Base-by-base conservation (phyloP, 2,329 filamentous ascomycete species). In the Tolypocladium paradoxum region DNA sequence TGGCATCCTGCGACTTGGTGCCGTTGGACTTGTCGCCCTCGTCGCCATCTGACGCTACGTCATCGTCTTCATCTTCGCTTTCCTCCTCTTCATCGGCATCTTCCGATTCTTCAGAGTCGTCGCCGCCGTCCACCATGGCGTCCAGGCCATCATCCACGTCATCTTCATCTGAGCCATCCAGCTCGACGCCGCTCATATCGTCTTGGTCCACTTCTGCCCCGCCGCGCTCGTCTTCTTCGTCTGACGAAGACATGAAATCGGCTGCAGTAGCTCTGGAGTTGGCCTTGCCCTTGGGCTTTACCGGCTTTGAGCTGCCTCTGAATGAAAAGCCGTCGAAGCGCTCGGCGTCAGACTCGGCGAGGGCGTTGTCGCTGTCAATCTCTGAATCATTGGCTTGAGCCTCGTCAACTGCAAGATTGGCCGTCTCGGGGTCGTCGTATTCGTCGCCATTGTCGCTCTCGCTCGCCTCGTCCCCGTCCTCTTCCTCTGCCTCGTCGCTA, bases 291-390 rank as follows among this genome's bases (percentile, higher is more conserved):
- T 65, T 63, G 47, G 67, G 59, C 18, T 63, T 64, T 51, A 68
- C 71, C 5, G 76, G 73, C 56, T 78, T 79, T 2, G 75, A 76
- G 66, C 80, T 84, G 24, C 80, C 81, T 34, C 78, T 71, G 58
- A 85, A 84, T 0, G 72, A 81, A 65, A 88, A 96, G 1, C 81
- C 82, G 58, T 87, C 83, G 62, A 96, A 90, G 50, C 79, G 79
- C 66, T 95, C 90, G 59, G 89, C 85, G 61, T 97, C 92, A 59
- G 88, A 93, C 52, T 87, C 84, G 3, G 84, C 88, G 64, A 97
- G 84, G 0, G 90, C 92, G 36, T 79, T 70, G 53, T 85, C 81
- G 61, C 81, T 84, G 49, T 79, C 76, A 54, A 85, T 84, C 58
- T 85, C 81, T 31, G 83, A 82, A 45, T 80, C 78, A 53, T 73